Evolutionary conservation across 2,329 filamentous ascomycete species (phyloP), one percentile per base, ranked within the genome.

Genomic region (Epichloe hybrida): DNA sequence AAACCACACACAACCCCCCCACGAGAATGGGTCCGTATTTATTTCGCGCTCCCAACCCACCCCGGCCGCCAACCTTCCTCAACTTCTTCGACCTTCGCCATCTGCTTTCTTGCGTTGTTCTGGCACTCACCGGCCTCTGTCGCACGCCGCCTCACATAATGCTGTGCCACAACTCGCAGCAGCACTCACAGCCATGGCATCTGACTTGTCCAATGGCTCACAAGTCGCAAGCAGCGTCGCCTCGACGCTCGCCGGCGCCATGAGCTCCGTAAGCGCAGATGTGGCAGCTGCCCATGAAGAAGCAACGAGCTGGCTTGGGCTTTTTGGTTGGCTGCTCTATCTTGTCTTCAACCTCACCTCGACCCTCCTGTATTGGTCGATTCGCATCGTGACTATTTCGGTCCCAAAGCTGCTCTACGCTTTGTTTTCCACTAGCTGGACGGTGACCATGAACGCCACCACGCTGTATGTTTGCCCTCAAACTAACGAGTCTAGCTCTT

Each of bases 391-490:
- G 20, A 95, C 91, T 27, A 89, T 97, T 58, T 94, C 88, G 15
- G 67, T 96, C 53, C 93, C 93, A 42, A 88, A 88, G 64, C 81
- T 93, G 67, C 78, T 97, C 17, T 98, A 95, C 65, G 86, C 83
- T 5, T 74, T 95, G 55, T 88, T 95, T 62, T 95, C 89, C 5
- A 91, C 88, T 56, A 96, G 87, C 66, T 73, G 95, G 72, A 98
- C 93, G 0, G 88, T 98, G 62, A 98, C 93, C 11, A 94, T 98
- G 90, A 97, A 97, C 65, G 91, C 93, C 59, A 97, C 91, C 20
- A 98, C 93, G 17, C 69, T 98, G 82, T 94, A 80, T 64, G 82
- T 53, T 55, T 51, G 34, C 17, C 45, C 46, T 49, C 48, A 9
- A 7, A 13, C 48, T 44, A 21, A 42, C 44, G 27, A 47, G 31